These are phyloP conservation scores for Tolypocladium nubicola DNA, from an alignment of 2,329 filamentous ascomycete genomes.

Conservation along the genomic window DNA sequence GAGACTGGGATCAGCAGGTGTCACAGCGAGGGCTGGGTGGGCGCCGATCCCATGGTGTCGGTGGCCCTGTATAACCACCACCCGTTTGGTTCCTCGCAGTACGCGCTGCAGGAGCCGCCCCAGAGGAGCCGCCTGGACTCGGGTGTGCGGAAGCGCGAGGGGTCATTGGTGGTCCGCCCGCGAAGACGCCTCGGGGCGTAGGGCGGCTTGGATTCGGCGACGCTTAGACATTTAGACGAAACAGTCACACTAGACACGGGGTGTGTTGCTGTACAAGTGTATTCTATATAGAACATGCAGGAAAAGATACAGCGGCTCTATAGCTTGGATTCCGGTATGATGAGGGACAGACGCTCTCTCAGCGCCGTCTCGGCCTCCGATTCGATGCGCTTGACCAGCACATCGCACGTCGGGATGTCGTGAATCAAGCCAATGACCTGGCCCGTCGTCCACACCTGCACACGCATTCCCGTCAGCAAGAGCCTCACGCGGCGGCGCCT, in stretches of 20 bases:
- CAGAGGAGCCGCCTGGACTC: conserved; percentile 4
- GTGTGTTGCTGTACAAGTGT: background rate
- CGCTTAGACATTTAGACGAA: background rate
- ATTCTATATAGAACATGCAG: background rate
- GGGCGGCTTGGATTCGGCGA: background rate
- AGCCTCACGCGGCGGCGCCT: background rate
- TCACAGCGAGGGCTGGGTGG: conserved; percentile 5
- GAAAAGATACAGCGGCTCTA: conserved; percentile 18
- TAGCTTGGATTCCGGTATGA: conserved; percentile 48
- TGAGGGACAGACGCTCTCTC: conserved; percentile 44
- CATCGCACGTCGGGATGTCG: conserved; percentile 68
- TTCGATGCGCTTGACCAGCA: conserved; percentile 62
- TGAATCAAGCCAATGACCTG: conserved; percentile 88
- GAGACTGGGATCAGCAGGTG: conserved; percentile 21
- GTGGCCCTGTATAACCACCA: background rate
- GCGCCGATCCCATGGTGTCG: background rate
- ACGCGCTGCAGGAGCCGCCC: background rate
- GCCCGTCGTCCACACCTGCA: conserved; percentile 87
- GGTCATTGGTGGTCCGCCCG: background rate
- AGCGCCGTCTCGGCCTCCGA: conserved; percentile 62
- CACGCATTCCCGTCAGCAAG: conserved; percentile 8
- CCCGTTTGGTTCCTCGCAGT: background rate
- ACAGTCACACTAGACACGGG: background rate
- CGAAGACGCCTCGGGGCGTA: background rate
- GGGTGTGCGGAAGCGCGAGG: conserved; percentile 5